Evolutionary conservation across 1,139 yeast species (phyloP).

Genomic region (Hansenula lynferdii): DNA sequence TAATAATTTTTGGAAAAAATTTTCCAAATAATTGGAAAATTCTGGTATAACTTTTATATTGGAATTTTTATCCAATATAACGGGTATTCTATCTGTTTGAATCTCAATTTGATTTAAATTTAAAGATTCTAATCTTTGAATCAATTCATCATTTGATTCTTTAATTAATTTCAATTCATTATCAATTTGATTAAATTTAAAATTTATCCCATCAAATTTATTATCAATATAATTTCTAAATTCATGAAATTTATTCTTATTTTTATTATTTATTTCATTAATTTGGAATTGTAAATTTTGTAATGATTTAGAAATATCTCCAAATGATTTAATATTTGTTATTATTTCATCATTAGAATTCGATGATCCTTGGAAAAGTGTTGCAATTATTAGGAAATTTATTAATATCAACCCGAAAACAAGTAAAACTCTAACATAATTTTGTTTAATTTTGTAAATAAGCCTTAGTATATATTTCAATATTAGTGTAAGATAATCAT

Average conservation of each 20-base stretch:
- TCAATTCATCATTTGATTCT: slow-evolving; percentile 4
- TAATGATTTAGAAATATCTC: slow-evolving; percentile 17
- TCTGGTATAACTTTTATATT: slow-evolving; percentile 19
- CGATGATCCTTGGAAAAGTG: no score
- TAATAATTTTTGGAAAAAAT: slow-evolving; percentile 5
- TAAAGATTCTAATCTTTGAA: slow-evolving; percentile 6
- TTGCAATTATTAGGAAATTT: not conserved
- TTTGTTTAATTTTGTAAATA: not conserved
- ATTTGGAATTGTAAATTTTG: slow-evolving; percentile 20
- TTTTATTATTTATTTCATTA: slow-evolving; percentile 16
- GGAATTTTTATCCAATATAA: slow-evolving; percentile 13
- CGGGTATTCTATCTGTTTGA: slow-evolving; percentile 12
- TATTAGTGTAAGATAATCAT: not conserved
- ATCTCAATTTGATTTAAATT: slow-evolving; percentile 6
- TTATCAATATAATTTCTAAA: slow-evolving; percentile 15
- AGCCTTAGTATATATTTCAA: not conserved
- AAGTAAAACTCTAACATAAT: not conserved
- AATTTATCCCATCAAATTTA: slow-evolving; percentile 13
- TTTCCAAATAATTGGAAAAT: slow-evolving; percentile 13
- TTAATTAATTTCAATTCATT: slow-evolving; percentile 4
- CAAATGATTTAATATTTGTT: slow-evolving; percentile 5
- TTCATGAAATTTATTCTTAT: slow-evolving; percentile 16
- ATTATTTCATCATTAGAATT: slow-evolving; percentile 3
- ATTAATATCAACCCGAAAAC: not conserved
- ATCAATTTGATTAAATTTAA: slow-evolving; percentile 10